Evolutionary conservation across 2,329 filamentous ascomycete genomes (phyloP), one percentile per base, ranked within the genome.

Genomic region (Colletotrichum limetticola): DNA sequence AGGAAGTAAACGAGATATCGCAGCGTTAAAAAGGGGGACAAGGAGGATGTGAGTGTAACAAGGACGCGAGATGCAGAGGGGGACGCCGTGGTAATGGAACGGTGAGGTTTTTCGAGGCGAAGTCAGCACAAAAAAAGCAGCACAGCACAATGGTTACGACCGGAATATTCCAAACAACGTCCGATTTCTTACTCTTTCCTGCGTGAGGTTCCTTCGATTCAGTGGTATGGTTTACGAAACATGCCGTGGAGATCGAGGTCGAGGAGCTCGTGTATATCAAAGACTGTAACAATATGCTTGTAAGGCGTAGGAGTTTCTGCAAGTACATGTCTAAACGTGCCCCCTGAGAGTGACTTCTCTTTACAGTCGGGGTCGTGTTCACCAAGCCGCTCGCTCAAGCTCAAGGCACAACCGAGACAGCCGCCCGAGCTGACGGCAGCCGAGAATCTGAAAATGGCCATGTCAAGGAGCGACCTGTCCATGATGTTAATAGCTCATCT

Each of bases 1-100:
- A 93, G 91, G 85, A 93, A 92, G 86, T 91, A 85, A 80, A n/a
- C 46, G 55, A 7, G 37, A 42, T 2, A 19, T 49, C 42, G 42
- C 37, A 14, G 26, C 22, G 14, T 49, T 8, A 19, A 9, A 28
- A 8, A 1, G 9, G 26, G 26, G 57, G 16, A 24, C 46, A 7
- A 22, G 16, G 24, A 22, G 37, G 28, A 59, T 49, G 55, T 7
- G 26, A 52, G 55, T n/a, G 42, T 49, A n/a, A 49, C 42, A 8
- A 49, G 42, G 42, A n/a, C 8, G 8, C 42, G 19, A 49, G n/a
- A n/a, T 32, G 28, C 22, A 5, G 22, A 42, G 60, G 24, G 30
- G 28, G 26, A 71, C 61, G 22, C 37, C 24, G 46, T 65, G 60
- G 67, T 66, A 71, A 57, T 56, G 60, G 24, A 58, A 58, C 26